A percentile compares a stretch with the other conserved stretches of the same genome.
Evolutionary conservation across 345 rosid genomes (phyloP).

Genomic region (Viola odorata): DNA sequence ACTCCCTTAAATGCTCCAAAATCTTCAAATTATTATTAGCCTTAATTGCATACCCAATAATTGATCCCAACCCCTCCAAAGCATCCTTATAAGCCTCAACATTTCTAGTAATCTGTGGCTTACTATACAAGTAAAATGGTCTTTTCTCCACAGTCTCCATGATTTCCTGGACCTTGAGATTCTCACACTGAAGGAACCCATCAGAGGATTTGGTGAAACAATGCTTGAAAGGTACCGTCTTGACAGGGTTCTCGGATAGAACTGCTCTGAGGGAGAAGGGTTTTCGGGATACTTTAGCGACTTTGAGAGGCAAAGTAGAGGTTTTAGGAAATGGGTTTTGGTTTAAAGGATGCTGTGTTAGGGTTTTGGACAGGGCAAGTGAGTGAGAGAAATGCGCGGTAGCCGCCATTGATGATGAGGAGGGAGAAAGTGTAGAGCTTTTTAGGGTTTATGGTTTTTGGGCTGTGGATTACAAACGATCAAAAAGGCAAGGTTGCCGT

Average conservation of each 20-base stretch:
- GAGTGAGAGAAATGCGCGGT: constrained; percentile 22
- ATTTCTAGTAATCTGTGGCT: constrained; percentile 82
- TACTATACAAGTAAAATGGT: constrained; percentile 86
- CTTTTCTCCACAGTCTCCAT: constrained; percentile 76
- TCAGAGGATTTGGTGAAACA: constrained; percentile 75
- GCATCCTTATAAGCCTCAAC: constrained; percentile 75
- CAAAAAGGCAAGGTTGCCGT: too few species aligned
- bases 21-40: constrained; percentile 89
- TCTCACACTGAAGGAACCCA: constrained; percentile 87
- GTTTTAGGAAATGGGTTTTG: constrained; percentile 36
- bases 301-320: constrained; percentile 34
- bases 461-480: not conserved
- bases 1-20: constrained; percentile 80
- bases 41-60: constrained; percentile 89
- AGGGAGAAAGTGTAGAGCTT: not conserved
- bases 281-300: constrained; percentile 20
- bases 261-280: constrained; percentile 49
- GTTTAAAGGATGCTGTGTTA: constrained; percentile 6
- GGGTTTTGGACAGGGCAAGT: constrained; percentile 34
- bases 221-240: constrained; percentile 43
- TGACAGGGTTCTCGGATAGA: constrained; percentile 43
- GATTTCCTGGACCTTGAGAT: constrained; percentile 66
- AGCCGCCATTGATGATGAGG: constrained; percentile 34
- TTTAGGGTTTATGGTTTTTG: not conserved
- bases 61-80: constrained; percentile 56